Base-by-base conservation (phyloP, 2,329 filamentous ascomycete species). In the Claviceps digitariae region DNA sequence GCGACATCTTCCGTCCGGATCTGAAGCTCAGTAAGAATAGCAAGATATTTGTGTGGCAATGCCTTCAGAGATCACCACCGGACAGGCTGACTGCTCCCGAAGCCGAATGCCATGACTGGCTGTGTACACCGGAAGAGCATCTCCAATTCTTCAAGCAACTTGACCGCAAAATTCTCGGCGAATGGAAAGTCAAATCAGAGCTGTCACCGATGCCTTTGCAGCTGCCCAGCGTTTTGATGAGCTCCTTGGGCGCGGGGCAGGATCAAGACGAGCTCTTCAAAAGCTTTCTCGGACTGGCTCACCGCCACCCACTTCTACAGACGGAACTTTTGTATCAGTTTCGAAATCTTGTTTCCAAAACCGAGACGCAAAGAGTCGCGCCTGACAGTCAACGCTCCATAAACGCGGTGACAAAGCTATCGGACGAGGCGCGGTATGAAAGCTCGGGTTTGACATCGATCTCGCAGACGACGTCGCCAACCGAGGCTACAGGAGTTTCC, bases 181-280 rank as follows among this genome's bases (percentile, higher is more conserved):
- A 59, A 38, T 68, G 65, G 63, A 54, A 58, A 4, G 55, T 56
- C 2, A 57, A 61, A 20, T 54, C 53, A 4, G 57, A 67, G 49
- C 53, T 68, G 41, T 64, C 58, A n/a, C 66, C 67, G 2, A 65
- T 68, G 61, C 67, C 67, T 2, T 61, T 59, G 52, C 60, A 64
- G 46, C 52, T 69, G n/a, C 64, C 65, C 3, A 61, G 60, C 29
- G 55, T 69, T 52, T 48, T 43, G 17, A 29, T 54, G 31, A 23
- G 31, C 12, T 21, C 44, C 10, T 27, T 49, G 23, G 21, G 12
- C 25, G 27, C 34, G 29, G 29, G 27, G 12, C 48, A 47, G 34
- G 34, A 41, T 31, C 44, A 49, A 48, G 40, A 45, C 9, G 48
- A 40, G 13, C 49, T 51, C 9, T 48, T 51, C 20, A 50, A 50